Conservation (phyloP, 495 filamentous ascomycete species). For the Talaromyces borbonicus region DNA sequence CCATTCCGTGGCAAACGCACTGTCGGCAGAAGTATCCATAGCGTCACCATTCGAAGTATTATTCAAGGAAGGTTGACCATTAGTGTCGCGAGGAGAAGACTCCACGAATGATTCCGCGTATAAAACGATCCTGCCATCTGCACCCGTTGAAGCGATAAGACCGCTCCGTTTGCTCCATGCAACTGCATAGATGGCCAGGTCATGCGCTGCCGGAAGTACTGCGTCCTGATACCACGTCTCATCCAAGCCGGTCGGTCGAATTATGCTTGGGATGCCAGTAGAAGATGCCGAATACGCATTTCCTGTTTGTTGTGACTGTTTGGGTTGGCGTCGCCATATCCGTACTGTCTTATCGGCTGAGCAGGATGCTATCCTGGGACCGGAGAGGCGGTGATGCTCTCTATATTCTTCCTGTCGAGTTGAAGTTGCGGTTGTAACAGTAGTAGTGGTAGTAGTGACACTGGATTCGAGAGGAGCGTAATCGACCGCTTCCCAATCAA, state of each 20-base stretch:
- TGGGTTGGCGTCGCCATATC: conserved; percentile 62
- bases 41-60: no score
- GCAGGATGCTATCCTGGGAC: conserved; percentile 61
- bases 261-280: conserved; percentile 63
- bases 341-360: conserved; percentile 71
- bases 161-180: conserved; percentile 70
- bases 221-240: conserved; percentile 75
- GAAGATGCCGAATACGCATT: conserved; percentile 19
- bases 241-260: conserved; percentile 55
- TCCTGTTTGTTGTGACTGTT: conserved; percentile 22
- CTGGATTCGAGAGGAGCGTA: conserved; percentile 16
- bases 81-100: no score
- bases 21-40: conserved; percentile 25
- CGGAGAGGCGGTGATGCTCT: conserved; percentile 33
- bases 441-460: background rate
- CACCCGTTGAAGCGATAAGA: conserved; percentile 69
- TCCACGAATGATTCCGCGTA: conserved; percentile 54
- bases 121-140: conserved; percentile 74
- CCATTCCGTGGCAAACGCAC: conserved; percentile 48
- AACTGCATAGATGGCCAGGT: conserved; percentile 69
- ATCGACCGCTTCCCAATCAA: conserved; percentile 61
- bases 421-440: background rate
- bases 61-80: no score
- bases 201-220: conserved; percentile 61
- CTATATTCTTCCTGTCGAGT: conserved; percentile 26